Evolutionary conservation across 139 green algal species (phyloP).

Genomic region (Closterium sp.): DNA sequence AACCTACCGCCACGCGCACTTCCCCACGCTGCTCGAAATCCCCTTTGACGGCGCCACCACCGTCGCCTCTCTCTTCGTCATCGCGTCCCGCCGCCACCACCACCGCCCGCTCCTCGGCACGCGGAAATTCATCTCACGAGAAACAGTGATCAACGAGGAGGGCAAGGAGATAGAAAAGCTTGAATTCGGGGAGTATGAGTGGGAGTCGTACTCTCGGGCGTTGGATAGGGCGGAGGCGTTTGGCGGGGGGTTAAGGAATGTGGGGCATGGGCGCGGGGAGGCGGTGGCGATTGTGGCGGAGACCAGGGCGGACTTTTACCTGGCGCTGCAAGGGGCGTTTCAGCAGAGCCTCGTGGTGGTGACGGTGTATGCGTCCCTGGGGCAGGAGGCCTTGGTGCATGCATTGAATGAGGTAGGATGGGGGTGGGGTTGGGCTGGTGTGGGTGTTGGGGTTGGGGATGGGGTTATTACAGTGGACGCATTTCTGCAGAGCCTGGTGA

Average conservation of each 20-base stretch:
- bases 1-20: no score
- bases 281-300: constrained; percentile 30
- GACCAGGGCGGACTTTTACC: constrained; percentile 24
- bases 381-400: constrained; percentile 48
- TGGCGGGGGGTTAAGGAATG: neutral
- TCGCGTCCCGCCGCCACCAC: neutral
- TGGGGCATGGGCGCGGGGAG: constrained; percentile 1
- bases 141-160: constrained; percentile 2
- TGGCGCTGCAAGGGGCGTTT: constrained; percentile 20
- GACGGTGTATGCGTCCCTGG: constrained; percentile 55
- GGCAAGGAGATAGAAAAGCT: constrained; percentile 24
- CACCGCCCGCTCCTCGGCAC: constrained; percentile 10
- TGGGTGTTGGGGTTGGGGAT: no score
- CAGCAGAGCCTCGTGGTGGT: constrained; percentile 36
- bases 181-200: constrained; percentile 10
- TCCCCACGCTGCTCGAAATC: neutral
- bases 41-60: constrained; percentile 25
- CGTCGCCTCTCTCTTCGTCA: constrained; percentile 11
- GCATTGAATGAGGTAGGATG: constrained; percentile 43
- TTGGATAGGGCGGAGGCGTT: constrained; percentile 3
- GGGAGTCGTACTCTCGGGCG: neutral
- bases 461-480: no score
- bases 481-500: constrained; percentile 16
- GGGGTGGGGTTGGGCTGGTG: no score
- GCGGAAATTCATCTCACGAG: neutral